Evolutionary conservation across 2,329 filamentous ascomycete genomes (phyloP), one percentile per base, ranked within the genome.

Genomic region (Trichoderma guizhouense): DNA sequence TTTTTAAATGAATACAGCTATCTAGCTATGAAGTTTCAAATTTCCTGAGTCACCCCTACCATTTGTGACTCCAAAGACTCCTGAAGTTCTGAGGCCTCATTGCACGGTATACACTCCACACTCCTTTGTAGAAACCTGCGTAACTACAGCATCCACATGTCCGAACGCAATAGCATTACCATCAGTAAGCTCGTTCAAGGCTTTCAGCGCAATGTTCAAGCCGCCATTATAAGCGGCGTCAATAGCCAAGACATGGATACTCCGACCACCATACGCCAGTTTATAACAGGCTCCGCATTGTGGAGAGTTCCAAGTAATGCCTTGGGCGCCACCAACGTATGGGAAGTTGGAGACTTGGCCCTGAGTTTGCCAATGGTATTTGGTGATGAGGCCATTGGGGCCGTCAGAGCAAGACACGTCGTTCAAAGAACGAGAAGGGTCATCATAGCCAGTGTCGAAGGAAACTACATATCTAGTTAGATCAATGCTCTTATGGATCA

Each of bases 361-460:
- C 79, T 89, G 87, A 0, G 81, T 88, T 65, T 81, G 78, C 88
- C 87, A 92, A 76, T 84, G 84, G 82, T 88, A 88, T 76, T 84
- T 86, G 76, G 86, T 89, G 74, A 88, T 88, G 73, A 93, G 85
- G 71, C 91, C 91, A 81, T 93, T 91, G 73, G 73, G 62, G 67
- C 91, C 91, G 78, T 93, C 89, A 34, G 89, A 91, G 86, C 91
- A 94, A 73, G 90, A 79, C 58, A 94, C 86, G 3, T 78, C 79
- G 36, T 81, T 84, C 69, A 95, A 79, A 57, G 87, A 83, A 72
- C 89, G 86, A 73, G 75, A 75, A 60, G 79, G 79, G 74, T 91
- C 83, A 78, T 95, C 92, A 83, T 93, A 96, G 78, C 86, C 89
- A 21, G 83, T 82, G 82, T 95, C 92, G 81, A 90, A 95, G 74